A percentile compares a stretch with the other conserved stretches of the same genome.
Conservation (phyloP, 2,329 filamentous ascomycete species). For the Fusarium continuum region DNA sequence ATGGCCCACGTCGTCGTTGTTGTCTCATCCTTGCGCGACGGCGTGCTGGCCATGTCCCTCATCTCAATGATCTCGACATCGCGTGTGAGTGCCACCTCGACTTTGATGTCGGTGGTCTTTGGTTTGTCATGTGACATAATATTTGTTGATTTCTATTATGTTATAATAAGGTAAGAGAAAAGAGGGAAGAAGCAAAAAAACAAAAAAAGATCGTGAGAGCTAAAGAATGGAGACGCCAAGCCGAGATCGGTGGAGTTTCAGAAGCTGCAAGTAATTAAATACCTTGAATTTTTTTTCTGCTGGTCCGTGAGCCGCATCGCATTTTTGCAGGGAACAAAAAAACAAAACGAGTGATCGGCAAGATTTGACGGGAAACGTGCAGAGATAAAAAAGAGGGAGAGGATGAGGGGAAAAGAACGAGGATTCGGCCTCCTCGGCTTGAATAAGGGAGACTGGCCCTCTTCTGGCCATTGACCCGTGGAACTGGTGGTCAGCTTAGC, state of each 20-base stretch:
- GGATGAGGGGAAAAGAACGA: neutral
- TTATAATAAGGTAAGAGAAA: neutral
- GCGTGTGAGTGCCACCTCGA: conserved; percentile 29
- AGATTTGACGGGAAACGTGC: neutral
- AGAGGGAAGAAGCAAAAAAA: too few species aligned
- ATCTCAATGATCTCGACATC: conserved; percentile 32
- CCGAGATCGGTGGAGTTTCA: conserved; percentile 7
- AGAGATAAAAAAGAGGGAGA: conserved; percentile 4
- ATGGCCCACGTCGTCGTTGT: conserved; percentile 24
- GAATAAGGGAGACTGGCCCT: conserved; percentile 2
- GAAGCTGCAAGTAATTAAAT: conserved; percentile 23
- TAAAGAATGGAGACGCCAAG: conserved; percentile 6
- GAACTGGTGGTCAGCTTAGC: conserved; percentile 3
- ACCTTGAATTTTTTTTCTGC: conserved; percentile 6
- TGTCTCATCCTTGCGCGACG: conserved; percentile 7
- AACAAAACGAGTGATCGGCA: conserved; percentile 14
- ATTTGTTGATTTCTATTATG: neutral
- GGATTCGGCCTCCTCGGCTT: conserved; percentile 10
- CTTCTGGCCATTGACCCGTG: conserved; percentile 1
- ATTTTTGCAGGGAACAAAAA: neutral
- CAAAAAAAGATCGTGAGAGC: neutral
- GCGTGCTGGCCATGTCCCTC: conserved; percentile 16
- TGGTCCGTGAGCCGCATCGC: conserved; percentile 23
- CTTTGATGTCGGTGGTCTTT: conserved; percentile 32
- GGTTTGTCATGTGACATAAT: conserved; percentile 27